Base-by-base conservation (phyloP, 177 flowering plant species). In the Vitis hybrid region DNA sequence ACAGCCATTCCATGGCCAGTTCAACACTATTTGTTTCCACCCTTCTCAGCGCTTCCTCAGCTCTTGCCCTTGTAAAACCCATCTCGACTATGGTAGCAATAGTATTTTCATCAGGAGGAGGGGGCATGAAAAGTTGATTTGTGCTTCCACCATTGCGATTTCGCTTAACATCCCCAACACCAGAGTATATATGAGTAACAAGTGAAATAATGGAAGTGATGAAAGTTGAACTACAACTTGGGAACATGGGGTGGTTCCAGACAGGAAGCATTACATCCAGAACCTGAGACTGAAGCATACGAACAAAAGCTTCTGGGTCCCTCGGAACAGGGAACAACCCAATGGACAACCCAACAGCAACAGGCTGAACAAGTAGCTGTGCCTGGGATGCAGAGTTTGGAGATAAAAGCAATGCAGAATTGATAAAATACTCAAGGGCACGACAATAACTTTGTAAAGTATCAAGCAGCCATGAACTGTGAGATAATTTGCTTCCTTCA, bases 1-100 rank as follows among this genome's bases (percentile, higher is more conserved):
- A 84, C 70, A 94, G 70, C 99, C 99, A 94, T 73, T 94, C 99
- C 97, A 91, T 90, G 22, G 98, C 97, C 97, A 94, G 83, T 78
- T 92, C 98, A 71, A 92, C 98, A 75, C 93, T 94, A 72, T 90
- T 92, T 66, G 91, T 80, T 75, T 84, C 95, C 59, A 89, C 93
- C 56, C 87, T 81, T 74, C 96, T 78, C 67, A 94, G 72, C 33
- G 98, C 96, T 77, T 94, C 98, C 78, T 90, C 98, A 52, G 93
- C 98, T 73, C 98, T 88, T 60, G 86, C 85, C 80, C 98, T 90
- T 16, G 92, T 67, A 75, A 94, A 92, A 14, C 98, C 98, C 98
- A 94, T 92, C 76, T 90, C 97, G 73, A 94, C 93, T 60, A 94
- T 94, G 16, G 92, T 88, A 56, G 91, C 72, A 72, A 94, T 87